Evolutionary conservation across 2,329 filamentous ascomycete genomes (phyloP).

Genomic region (Venturia aucupariae): DNA sequence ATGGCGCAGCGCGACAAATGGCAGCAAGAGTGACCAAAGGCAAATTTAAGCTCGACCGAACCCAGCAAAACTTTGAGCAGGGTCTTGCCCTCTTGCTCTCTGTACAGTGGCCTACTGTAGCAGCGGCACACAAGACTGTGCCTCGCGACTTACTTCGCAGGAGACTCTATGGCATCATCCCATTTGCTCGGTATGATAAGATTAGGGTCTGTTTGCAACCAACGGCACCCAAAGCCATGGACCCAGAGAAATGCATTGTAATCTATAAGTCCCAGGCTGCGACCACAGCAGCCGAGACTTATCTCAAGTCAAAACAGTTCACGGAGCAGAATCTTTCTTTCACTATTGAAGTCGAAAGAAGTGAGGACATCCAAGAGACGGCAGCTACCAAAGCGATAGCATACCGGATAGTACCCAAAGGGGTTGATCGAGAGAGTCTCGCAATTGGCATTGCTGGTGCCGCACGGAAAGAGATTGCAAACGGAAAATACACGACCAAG

Average conservation of each 20-base stretch:
- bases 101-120: not conserved
- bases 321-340: not conserved
- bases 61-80: not conserved
- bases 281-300: not conserved
- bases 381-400: not conserved
- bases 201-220: not conserved
- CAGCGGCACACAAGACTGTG: not conserved
- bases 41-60: not conserved
- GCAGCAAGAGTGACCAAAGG: not conserved
- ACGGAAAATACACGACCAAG: not conserved
- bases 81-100: not conserved
- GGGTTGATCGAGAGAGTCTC: constrained; percentile 5
- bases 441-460: not conserved
- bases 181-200: not conserved
- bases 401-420: not conserved
- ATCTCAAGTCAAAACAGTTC: not conserved
- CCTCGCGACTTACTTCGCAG: not conserved
- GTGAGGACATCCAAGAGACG: not conserved
- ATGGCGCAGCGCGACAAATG: not conserved
- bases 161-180: not conserved
- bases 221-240: not conserved
- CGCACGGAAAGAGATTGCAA: constrained; percentile 1
- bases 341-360: not conserved
- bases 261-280: not conserved
- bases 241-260: constrained; percentile 1